Percentiles rank a stretch among this genome's conserved stretches.
These are phyloP conservation scores for Castanea mollissima DNA, from an alignment of 306 rosid species.

Conservation along the genomic window DNA sequence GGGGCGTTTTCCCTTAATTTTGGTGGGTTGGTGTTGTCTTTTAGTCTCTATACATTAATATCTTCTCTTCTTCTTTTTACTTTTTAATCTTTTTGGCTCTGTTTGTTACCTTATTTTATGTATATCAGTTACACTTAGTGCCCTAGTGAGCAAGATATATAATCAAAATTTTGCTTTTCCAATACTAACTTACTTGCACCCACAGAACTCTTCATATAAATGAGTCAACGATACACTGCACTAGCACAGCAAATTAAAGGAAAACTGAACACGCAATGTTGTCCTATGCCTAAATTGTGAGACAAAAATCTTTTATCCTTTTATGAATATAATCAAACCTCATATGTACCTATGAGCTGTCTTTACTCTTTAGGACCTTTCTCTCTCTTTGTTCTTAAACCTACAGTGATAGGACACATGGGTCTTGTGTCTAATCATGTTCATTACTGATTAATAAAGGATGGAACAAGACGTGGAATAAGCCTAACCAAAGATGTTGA, in stretches of 20 bases:
- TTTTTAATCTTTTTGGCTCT: neutral
- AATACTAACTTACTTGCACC: too few species aligned
- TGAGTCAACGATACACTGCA: neutral
- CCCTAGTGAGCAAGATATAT: neutral
- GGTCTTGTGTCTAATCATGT: neutral
- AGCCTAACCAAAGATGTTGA: neutral
- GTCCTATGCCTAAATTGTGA: too few species aligned
- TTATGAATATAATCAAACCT: too few species aligned
- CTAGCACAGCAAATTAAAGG: neutral
- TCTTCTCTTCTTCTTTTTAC: neutral
- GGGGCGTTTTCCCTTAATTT: neutral
- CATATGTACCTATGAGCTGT: neutral
- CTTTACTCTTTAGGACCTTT: neutral
- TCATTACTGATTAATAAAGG: neutral
- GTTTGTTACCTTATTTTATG: neutral
- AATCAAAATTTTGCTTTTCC: neutral
- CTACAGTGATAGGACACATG: neutral
- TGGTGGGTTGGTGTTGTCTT: neutral
- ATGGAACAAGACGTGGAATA: neutral
- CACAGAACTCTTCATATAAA: neutral
- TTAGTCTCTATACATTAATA: neutral
- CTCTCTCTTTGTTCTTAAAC: neutral
- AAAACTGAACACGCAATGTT: neutral
- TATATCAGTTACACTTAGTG: neutral
- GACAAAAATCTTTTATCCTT: too few species aligned